These are phyloP conservation scores for Alternaria longipes DNA, from an alignment of 2,329 filamentous ascomycete species.

Conservation along the genomic window DNA sequence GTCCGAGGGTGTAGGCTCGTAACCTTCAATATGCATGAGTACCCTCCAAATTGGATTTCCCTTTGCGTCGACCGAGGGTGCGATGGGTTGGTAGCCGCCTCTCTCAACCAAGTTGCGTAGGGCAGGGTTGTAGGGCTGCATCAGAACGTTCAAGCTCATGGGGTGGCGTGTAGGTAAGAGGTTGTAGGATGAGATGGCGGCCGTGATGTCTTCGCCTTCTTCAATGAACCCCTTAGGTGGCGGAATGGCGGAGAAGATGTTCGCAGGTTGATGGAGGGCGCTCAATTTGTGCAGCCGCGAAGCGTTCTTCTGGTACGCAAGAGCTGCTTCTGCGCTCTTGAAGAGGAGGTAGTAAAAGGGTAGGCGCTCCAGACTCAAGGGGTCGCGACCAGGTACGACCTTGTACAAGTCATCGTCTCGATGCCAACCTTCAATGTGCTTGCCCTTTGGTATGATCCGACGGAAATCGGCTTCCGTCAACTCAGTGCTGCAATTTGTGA, in stretches of 20 bases:
- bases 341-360: conserved; percentile 77
- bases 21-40: conserved; percentile 48
- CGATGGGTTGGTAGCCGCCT: conserved; percentile 48
- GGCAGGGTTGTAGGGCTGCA: conserved; percentile 55
- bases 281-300: conserved; percentile 61
- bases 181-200: conserved; percentile 58
- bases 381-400: conserved; percentile 71
- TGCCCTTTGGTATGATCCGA: conserved; percentile 68
- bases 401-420: conserved; percentile 65
- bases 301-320: conserved; percentile 67
- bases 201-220: conserved; percentile 58
- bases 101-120: conserved; percentile 42
- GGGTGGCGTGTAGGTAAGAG: conserved; percentile 47
- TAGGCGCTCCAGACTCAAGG: conserved; percentile 68
- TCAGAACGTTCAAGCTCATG: conserved; percentile 38
- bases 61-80: conserved; percentile 21
- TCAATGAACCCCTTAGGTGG: conserved; percentile 55
- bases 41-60: conserved; percentile 42
- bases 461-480: conserved; percentile 75
- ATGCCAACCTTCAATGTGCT: conserved; percentile 74
- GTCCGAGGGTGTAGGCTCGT: conserved; percentile 41
- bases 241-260: conserved; percentile 55
- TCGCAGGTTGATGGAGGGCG: conserved; percentile 55
- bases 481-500: conserved; percentile 60
- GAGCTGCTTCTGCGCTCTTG: conserved; percentile 65